Conservation (phyloP, 2,329 filamentous ascomycete species). For the Zalaria obscura region DNA sequence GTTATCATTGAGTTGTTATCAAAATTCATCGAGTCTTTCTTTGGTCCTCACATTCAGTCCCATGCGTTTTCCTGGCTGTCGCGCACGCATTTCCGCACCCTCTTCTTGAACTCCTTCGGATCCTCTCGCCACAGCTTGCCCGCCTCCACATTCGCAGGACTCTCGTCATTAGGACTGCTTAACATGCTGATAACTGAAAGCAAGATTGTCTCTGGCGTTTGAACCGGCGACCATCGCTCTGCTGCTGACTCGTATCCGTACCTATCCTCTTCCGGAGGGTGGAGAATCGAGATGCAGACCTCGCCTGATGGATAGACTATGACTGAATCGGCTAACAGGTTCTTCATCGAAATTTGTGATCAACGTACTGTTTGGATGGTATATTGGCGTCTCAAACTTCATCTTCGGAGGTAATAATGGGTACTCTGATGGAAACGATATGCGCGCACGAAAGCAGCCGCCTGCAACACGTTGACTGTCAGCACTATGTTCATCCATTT, state of each 20-base stretch:
- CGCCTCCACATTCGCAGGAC: slow-evolving; percentile 87
- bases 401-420: slow-evolving; percentile 79
- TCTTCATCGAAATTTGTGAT: background rate
- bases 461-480: slow-evolving; percentile 33
- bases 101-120: slow-evolving; percentile 59
- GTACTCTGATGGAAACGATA: slow-evolving; percentile 75
- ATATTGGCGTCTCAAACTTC: slow-evolving; percentile 73
- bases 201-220: slow-evolving; percentile 88
- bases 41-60: slow-evolving; percentile 9
- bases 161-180: slow-evolving; percentile 86
- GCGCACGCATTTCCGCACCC: slow-evolving; percentile 64
- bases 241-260: slow-evolving; percentile 83
- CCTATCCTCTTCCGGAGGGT: slow-evolving; percentile 86
- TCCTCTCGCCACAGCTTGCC: slow-evolving; percentile 80
- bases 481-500: background rate
- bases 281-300: slow-evolving; percentile 94
- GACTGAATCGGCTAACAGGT: background rate
- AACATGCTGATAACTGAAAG: slow-evolving; percentile 87
- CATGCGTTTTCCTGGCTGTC: slow-evolving; percentile 53
- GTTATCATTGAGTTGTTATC: no score
- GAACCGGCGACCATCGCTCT: slow-evolving; percentile 90
- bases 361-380: slow-evolving; percentile 71
- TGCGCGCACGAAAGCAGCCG: slow-evolving; percentile 77
- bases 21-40: no score
- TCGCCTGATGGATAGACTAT: slow-evolving; percentile 68